A percentile compares a stretch with the other conserved stretches of the same genome.
Evolutionary conservation across 164 flowering plant species (phyloP).

Genomic region (Tetrastigma voinierianum): DNA sequence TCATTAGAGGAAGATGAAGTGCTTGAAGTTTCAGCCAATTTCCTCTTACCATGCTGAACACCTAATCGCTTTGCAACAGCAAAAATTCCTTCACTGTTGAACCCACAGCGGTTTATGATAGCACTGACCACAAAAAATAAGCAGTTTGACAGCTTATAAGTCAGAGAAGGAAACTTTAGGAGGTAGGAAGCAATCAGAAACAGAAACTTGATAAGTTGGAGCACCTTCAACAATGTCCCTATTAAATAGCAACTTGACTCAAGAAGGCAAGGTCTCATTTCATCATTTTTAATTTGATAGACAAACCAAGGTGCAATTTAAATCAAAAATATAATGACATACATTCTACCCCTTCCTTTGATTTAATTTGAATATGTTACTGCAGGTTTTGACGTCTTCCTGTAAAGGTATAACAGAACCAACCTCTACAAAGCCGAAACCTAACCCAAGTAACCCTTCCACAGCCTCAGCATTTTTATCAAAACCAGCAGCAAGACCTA

Average conservation of each 20-base stretch:
- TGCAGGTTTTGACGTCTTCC: conserved; percentile 97
- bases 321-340: background rate
- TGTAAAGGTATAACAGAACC: conserved; percentile 97
- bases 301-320: background rate
- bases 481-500: conserved; percentile 97
- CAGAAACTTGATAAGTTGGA: background rate
- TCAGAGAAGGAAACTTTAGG: background rate
- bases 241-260: background rate
- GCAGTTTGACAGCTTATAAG: conserved; percentile 6
- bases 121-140: conserved; percentile 60
- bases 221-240: background rate
- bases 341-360: conserved; percentile 76
- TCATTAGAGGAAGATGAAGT: conserved; percentile 51
- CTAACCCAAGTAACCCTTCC: conserved; percentile 86
- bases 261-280: background rate
- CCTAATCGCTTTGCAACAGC: conserved; percentile 92
- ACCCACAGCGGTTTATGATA: conserved; percentile 87
- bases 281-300: background rate
- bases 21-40: conserved; percentile 74
- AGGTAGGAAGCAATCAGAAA: background rate
- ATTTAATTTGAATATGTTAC: conserved; percentile 81
- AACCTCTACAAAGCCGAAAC: conserved; percentile 98
- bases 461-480: conserved; percentile 99
- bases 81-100: conserved; percentile 95
- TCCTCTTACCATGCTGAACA: conserved; percentile 97